These are phyloP conservation scores for Phytophthora hybrid DNA, from an alignment of 352 stramenopile genomes.

Conservation along the genomic window DNA sequence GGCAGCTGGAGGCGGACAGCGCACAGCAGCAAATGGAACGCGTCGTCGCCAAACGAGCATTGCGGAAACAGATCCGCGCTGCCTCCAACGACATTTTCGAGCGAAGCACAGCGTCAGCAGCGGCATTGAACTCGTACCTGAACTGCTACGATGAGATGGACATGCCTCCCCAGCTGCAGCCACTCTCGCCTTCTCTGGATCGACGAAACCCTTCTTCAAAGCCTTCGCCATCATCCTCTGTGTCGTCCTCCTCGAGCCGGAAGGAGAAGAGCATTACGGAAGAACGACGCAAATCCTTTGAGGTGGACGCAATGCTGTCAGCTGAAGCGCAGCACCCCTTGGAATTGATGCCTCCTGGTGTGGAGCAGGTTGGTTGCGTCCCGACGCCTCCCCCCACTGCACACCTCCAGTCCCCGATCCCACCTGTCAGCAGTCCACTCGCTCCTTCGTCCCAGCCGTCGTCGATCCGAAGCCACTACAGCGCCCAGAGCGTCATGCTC, in stretches of 20 bases:
- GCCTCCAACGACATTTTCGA: conserved; percentile 54
- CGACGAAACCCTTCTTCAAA: conserved; percentile 14
- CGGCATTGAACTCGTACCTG: conserved; percentile 34
- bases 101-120: conserved; percentile 35
- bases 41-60: conserved; percentile 39
- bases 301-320: conserved; percentile 1
- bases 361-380: conserved; percentile 28
- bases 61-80: conserved; percentile 49
- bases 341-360: conserved; percentile 38
- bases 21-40: conserved; percentile 35
- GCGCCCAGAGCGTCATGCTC: conserved; percentile 5
- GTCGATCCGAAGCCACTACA: conserved; percentile 18
- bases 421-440: conserved; percentile 26
- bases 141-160: conserved; percentile 52
- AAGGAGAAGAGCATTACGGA: conserved; percentile 20
- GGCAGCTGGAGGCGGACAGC: conserved; percentile 30
- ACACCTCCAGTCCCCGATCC: conserved; percentile 38
- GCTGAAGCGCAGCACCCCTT: conserved; percentile 11
- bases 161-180: conserved; percentile 41
- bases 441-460: conserved; percentile 6
- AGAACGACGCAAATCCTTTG: conserved; percentile 16
- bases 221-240: conserved; percentile 29
- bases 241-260: conserved; percentile 27
- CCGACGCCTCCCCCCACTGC: conserved; percentile 26
- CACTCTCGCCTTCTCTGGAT: conserved; percentile 31